phyloP scores from a whole-genome alignment of 306 rosid species.

The Cicer judaicum region DNA sequence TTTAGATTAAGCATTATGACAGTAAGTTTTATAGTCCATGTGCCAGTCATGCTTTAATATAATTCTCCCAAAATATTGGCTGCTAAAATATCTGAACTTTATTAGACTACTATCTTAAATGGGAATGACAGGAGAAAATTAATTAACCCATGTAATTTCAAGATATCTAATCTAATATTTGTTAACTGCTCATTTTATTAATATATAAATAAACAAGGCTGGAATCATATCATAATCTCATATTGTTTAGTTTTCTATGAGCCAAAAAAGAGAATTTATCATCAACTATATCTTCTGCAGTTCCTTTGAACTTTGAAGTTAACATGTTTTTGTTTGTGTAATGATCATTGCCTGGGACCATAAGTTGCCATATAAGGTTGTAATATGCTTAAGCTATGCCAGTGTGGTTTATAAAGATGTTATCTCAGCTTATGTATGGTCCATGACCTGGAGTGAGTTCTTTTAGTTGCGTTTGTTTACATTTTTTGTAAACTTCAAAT shows the following conservation, averaged over 20 bases:
- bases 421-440: slow-evolving; percentile 37
- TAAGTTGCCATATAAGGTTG: slow-evolving; percentile 17
- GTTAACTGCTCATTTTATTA: neutral
- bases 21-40: slow-evolving; percentile 33
- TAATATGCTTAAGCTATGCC: slow-evolving; percentile 22
- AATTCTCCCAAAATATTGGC: slow-evolving; percentile 28
- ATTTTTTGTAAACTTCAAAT: slow-evolving; percentile 14
- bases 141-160: neutral
- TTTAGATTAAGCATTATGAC: slow-evolving; percentile 28
- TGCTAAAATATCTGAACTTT: slow-evolving; percentile 24
- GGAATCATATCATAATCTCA: neutral
- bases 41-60: slow-evolving; percentile 22
- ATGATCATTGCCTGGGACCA: slow-evolving; percentile 4
- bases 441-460: slow-evolving; percentile 35
- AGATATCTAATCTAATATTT: slow-evolving; percentile 10
- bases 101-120: slow-evolving; percentile 12
- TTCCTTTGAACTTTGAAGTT: slow-evolving; percentile 7
- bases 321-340: neutral
- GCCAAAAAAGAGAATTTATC: neutral
- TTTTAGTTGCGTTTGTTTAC: slow-evolving; percentile 22
- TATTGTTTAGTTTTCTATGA: neutral
- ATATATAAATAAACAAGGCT: neutral
- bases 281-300: slow-evolving; percentile 28
- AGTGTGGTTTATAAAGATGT: slow-evolving; percentile 33
- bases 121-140: slow-evolving; percentile 23